Evolutionary conservation across 1,284 basidiomycete species (phyloP), one percentile per base, ranked within the genome.

Genomic region (Leccinum subrobustum): DNA sequence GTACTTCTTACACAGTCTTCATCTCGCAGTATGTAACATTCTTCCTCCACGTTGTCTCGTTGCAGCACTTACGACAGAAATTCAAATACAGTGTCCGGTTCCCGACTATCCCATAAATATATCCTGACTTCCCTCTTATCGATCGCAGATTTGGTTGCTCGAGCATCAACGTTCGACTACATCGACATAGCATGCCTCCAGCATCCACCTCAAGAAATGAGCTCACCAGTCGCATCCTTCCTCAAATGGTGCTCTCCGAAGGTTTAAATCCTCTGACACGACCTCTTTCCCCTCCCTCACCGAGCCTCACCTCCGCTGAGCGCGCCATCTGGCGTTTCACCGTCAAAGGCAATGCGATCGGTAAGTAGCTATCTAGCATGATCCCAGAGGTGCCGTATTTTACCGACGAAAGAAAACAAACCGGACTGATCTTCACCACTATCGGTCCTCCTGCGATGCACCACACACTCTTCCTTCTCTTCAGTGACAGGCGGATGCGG

Each of bases 401-500:
- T 23, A 3, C 35, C 52, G 18, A 44, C 27, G 39, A 18, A 20
- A 31, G 29, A 18, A 7, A 29, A 39, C 8, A 37, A 35, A 35
- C 33, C 33, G 33, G 8, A 6, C 20, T 51, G 48, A 66, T 50
- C 44, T 6, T n/a, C 52, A 29, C 2, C 23, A 52, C 37, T 9
- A 6, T 58, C 3, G 54, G n/a, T 11, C 33, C 12, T 61, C 35
- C 6, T n/a, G 23, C 39, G 4, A 35, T 20, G 8, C 23, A 31
- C 25, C 16, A 12, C 23, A 23, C 27, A 39, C 39, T 8, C 39
- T 39, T 39, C n/a, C 12, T 31, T 31, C n/a, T 35, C 16, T 1
- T 1, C 44, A 81, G 79, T 80, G 11, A 81, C 78, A 3, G 79
- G 77, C 3, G 80, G 79, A 20, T 75, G 77, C 29, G 78, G 79